Evolutionary conservation across 306 rosid species (phyloP).

Genomic region (Acacia confusa): DNA sequence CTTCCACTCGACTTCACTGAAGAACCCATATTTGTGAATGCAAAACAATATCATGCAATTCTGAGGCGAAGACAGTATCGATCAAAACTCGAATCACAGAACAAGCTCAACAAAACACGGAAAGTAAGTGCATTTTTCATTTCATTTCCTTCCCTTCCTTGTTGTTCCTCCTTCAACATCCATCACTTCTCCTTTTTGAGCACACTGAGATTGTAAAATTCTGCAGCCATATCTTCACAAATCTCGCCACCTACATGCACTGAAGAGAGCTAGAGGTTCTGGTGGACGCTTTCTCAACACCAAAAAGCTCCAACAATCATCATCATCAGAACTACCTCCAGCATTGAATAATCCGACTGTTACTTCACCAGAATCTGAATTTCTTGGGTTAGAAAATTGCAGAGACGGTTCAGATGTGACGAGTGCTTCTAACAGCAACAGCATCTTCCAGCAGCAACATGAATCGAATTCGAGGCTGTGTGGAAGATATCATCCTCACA

Average conservation of each 20-base stretch:
- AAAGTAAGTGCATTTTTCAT: constrained; percentile 51
- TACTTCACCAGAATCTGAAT: constrained; percentile 37
- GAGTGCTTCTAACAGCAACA: constrained; percentile 17
- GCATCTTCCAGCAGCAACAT: constrained; percentile 38
- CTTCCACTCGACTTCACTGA: constrained; percentile 54
- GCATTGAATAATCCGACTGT: constrained; percentile 30
- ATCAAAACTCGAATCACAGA: constrained; percentile 74
- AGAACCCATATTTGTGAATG: constrained; percentile 81
- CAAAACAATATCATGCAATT: constrained; percentile 90
- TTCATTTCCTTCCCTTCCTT: background rate
- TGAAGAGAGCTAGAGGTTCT: constrained; percentile 70
- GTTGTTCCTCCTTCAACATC: background rate
- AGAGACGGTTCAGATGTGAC: constrained; percentile 31
- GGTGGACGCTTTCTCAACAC: constrained; percentile 74
- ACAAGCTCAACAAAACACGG: constrained; percentile 57
- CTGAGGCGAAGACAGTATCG: constrained; percentile 84
- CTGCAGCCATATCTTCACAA: constrained; percentile 82
- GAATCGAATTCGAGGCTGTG: constrained; percentile 49
- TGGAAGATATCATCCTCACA: constrained; percentile 49
- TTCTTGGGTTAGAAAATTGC: constrained; percentile 40
- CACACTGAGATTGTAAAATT: background rate
- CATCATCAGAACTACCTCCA: constrained; percentile 20
- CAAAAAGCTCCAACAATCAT: constrained; percentile 41
- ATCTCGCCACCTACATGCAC: constrained; percentile 72
- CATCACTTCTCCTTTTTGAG: background rate